These are phyloP conservation scores for Globisporangium cederbergense DNA, from an alignment of 352 stramenopile species.

Conservation along the genomic window DNA sequence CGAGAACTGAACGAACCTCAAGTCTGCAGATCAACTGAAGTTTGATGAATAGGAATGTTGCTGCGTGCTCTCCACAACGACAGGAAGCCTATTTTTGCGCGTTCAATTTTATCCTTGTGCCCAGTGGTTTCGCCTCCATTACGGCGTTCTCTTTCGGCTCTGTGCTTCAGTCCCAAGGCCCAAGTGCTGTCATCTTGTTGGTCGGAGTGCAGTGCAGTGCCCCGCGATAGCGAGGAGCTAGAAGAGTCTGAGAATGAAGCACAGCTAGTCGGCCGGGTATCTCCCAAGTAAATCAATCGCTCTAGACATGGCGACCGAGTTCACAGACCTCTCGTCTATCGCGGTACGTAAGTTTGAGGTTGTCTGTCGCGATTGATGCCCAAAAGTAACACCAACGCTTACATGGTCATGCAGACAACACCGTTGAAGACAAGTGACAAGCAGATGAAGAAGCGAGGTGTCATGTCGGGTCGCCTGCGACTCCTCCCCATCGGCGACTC, in stretches of 20 bases:
- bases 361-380: neutral
- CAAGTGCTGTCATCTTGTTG: neutral
- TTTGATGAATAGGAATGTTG: neutral
- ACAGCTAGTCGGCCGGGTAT: neutral
- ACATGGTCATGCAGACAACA: constrained; percentile 18
- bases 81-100: constrained; percentile 5
- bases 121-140: constrained; percentile 2
- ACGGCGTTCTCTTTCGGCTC: neutral
- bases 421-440: constrained; percentile 30
- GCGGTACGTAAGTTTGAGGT: constrained; percentile 9
- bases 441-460: constrained; percentile 50
- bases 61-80: neutral
- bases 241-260: constrained; percentile 9
- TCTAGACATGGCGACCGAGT: constrained; percentile 37
- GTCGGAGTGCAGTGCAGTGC: neutral
- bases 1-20: neutral
- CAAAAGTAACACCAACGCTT: neutral
- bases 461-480: constrained; percentile 35
- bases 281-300: neutral
- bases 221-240: neutral
- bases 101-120: neutral
- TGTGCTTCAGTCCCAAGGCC: neutral
- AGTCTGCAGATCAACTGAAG: neutral
- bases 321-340: constrained; percentile 56
- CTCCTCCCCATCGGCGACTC: constrained; percentile 49